Evolutionary conservation across 176 grass and related monocot species (phyloP), one percentile per base, ranked within the genome.

Genomic region (Juncus inflexus): DNA sequence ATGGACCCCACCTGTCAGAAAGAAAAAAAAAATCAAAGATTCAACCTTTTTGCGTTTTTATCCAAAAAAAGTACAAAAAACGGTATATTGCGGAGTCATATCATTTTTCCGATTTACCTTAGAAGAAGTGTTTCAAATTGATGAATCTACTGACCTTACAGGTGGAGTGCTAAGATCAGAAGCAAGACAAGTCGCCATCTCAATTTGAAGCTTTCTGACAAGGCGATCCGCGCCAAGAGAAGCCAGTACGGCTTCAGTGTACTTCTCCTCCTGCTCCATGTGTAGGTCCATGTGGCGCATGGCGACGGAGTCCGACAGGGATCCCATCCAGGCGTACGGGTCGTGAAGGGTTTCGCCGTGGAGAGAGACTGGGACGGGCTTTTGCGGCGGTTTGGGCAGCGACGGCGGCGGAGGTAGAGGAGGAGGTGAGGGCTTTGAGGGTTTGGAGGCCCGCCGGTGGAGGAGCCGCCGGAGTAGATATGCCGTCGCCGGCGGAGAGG

Each of bases 251-350:
- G 92, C 92, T 62, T 91, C 92, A 19, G 79, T 55, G 80, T 97
- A 97, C 71, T 78, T 91, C 82, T 97, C 87, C 80, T 97, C 87
- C 42, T 90, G 84, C 77, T 97, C 87, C 82, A 97, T 83, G 82
- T 82, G 82, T 2, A 91, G 55, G 52, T 89, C 92, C 92, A 97
- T 97, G 87, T 97, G 92, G 71, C 87, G 92, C 92, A 91, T 97
- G 52, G 92, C 79, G 35, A 90, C 87, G 55, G 79, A 50, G 77
- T 97, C 85, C 42, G 85, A 78, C 19, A 94, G 85, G n/a, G 81
- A 62, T 3, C 81, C 70, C 90, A 94, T 89, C 85, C 85, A 94
- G 3, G 77, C 66, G 60, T 89, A 94, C 78, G 73, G 81, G 60
- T 94, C 90, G 60, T 83, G 63, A 35, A 70, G 63, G 43, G 63